Base-by-base conservation (phyloP, 306 rosid species). In the Casuarina equisetifolia region DNA sequence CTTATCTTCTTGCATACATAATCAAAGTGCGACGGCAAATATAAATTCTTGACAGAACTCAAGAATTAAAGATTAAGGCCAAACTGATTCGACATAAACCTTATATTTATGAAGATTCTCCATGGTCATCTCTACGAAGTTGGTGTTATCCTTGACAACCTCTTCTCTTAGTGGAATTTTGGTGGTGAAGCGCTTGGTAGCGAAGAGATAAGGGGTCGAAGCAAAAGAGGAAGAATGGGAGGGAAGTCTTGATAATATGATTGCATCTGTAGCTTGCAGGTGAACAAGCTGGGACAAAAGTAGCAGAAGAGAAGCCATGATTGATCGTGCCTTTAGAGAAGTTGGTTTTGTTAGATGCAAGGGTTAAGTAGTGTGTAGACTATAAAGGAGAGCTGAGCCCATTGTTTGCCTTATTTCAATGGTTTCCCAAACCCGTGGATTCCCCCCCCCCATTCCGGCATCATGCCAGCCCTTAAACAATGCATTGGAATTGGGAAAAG, bases 61-160 rank as follows among this genome's bases (percentile, higher is more conserved):
- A 9, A 25, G 64, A 58, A 0, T 1, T 58, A 15, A 58, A 58
- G 64, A 25, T 58, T 25, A 58, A 2, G 64, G 39, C 64, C 64
- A 58, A 58, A 58, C 64, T 25, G 64, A 58, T 58, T 58, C 39
- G 64, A 58, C 38, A 25, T 5, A 58, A 25, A 58, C 64, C 64
- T 38, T 19, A 25, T 10, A 58, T 5, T 20, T 38, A 0, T 20
- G 15, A 13, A 19, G 39, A 58, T 20, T 58, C 64, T 20, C 64
- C 64, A 1, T 6, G 20, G 6, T 6, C 39, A 25, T 58, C 15
- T 58, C 39, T 25, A 7, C 64, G 2, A 15, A 58, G 12, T 6
- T 15, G 35, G 35, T 25, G 39, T 58, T 58, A 20, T 20, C 64
- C 64, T 25, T 25, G 64, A n/a, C 5, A 6, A 25, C 59, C 59